phyloP scores from a whole-genome alignment of 2,329 filamentous ascomycete species.

The Coleophoma eucalyptorum region DNA sequence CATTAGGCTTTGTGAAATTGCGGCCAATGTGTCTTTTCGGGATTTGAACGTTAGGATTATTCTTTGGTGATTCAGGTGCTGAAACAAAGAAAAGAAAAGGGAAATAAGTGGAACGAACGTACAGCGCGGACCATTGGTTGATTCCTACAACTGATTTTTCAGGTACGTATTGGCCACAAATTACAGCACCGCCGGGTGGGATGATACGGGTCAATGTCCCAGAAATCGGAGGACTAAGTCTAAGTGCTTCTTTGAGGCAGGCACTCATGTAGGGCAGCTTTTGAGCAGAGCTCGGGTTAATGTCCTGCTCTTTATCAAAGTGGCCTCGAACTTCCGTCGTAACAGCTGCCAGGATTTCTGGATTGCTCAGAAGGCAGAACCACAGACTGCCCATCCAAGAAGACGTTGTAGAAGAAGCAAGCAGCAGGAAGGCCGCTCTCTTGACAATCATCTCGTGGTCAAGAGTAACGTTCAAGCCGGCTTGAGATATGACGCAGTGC shows the following conservation, averaged over 20 bases:
- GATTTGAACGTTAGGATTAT: no score
- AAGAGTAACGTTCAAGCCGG: no score
- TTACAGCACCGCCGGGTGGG: background rate
- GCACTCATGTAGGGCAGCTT: slow-evolving; percentile 29
- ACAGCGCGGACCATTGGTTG: background rate
- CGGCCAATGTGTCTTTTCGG: no score
- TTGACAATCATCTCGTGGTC: background rate
- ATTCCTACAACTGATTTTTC: background rate
- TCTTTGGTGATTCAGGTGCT: no score
- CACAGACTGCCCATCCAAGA: background rate
- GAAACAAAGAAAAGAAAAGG: no score
- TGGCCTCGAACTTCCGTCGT: slow-evolving; percentile 26
- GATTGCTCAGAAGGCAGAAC: background rate
- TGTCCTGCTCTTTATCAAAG: slow-evolving; percentile 25
- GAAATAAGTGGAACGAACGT: background rate
- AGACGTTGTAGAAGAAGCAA: slow-evolving; percentile 1
- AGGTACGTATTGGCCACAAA: background rate
- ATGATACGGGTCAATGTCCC: background rate
- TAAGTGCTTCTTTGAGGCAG: slow-evolving; percentile 24
- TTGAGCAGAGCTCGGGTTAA: slow-evolving; percentile 12
- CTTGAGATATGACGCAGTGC: no score
- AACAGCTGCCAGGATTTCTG: background rate
- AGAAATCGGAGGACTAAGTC: background rate
- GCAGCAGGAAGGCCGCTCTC: background rate
- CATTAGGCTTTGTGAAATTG: slow-evolving; percentile 18